phyloP scores from a whole-genome alignment of 805 yeast genomes.

The Saccharomycopsis selenospora region DNA sequence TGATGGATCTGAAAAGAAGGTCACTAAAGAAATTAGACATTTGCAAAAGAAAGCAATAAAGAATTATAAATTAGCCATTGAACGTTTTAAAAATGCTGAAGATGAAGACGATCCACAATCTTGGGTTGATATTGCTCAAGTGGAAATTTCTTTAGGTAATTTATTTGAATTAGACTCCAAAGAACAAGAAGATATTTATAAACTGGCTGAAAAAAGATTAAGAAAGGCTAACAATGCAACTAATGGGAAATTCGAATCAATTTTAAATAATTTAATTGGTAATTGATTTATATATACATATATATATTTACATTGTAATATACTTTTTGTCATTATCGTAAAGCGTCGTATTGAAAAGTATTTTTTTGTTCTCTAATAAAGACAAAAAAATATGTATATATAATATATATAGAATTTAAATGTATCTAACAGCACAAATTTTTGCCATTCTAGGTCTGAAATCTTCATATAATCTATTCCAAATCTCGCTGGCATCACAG shows the following conservation, averaged over 20 bases:
- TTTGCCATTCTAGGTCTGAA: slow-evolving; percentile 12
- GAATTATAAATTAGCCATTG: slow-evolving; percentile 46
- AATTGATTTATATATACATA: slow-evolving; percentile 1
- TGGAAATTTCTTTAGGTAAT: slow-evolving; percentile 73
- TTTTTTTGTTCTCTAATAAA: no score
- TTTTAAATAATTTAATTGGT: slow-evolving; percentile 45
- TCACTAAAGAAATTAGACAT: slow-evolving; percentile 28
- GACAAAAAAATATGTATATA: no score
- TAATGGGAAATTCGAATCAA: slow-evolving; percentile 63
- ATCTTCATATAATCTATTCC: slow-evolving; percentile 29
- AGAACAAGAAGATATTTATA: slow-evolving; percentile 62
- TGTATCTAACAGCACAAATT: no score
- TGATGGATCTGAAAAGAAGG: slow-evolving; percentile 26
- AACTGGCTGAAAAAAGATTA: slow-evolving; percentile 60
- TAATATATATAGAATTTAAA: no score
- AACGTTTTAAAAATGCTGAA: slow-evolving; percentile 50
- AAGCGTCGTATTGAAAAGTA: no score
- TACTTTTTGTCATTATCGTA: no score
- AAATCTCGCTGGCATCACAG: slow-evolving; percentile 29
- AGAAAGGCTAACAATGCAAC: slow-evolving; percentile 72
- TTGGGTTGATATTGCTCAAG: slow-evolving; percentile 84
- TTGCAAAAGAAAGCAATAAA: slow-evolving; percentile 45
- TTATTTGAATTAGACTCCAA: slow-evolving; percentile 54
- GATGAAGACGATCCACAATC: slow-evolving; percentile 69
- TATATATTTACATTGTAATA: no score